Conservation (phyloP, 768 basidiomycete species). For the Lactarius evosmus region DNA sequence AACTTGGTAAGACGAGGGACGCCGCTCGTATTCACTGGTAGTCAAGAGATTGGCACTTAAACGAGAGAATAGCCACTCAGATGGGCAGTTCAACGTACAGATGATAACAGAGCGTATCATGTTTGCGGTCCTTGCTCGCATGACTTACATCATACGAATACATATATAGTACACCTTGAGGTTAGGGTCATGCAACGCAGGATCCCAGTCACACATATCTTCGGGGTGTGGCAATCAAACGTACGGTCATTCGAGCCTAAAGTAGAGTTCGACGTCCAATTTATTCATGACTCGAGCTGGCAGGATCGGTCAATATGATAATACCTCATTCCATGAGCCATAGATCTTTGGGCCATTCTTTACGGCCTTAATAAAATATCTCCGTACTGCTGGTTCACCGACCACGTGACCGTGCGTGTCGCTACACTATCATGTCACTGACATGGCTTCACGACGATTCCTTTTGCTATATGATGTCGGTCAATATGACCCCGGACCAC, state of each 20-base stretch:
- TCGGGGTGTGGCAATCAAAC: not conserved
- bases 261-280: not conserved
- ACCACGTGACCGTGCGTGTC: constrained; percentile 6
- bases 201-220: not conserved
- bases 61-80: not conserved
- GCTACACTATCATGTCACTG: no score
- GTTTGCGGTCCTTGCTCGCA: not conserved
- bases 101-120: constrained; percentile 30
- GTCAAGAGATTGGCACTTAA: constrained; percentile 20
- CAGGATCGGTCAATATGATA: constrained; percentile 14
- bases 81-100: constrained; percentile 16
- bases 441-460: not conserved
- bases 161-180: no score
- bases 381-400: not conserved
- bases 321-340: constrained; percentile 57
- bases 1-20: constrained; percentile 83
- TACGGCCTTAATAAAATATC: constrained; percentile 60
- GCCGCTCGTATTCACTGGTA: constrained; percentile 88
- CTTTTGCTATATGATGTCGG: constrained; percentile 11
- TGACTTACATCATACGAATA: no score
- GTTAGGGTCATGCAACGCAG: no score
- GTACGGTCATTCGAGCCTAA: not conserved
- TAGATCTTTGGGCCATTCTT: constrained; percentile 56
- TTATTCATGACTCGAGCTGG: not conserved
- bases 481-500: constrained; percentile 29